Base-by-base conservation (phyloP, 176 grass and related monocot genomes). In the Aegilops umbellulata region DNA sequence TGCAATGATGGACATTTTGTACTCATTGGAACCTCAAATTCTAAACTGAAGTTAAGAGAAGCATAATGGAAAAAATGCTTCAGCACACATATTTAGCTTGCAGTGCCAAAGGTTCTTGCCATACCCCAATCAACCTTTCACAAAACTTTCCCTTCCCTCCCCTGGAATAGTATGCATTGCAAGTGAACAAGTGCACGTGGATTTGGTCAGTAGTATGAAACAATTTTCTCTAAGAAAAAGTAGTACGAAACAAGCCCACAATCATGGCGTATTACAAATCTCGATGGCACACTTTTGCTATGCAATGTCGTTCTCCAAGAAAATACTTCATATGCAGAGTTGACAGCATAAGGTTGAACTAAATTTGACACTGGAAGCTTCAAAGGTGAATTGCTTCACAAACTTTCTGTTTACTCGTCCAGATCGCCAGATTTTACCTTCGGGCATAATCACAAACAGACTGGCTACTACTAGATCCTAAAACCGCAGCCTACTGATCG, bases 391-490 rank as follows among this genome's bases (percentile, higher is more conserved):
- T 26, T 31, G 16, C 30, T 58, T 78, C 44, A 3, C 0, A 62
- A 63, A 20, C 26, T 14, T 19, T 80, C 42, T n/a, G 13, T 53
- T 5, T 10, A 16, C 61, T 62, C 11, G 76, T 30, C 32, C 14
- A 19, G 41, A 57, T 34, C 24, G 23, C 46, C 15, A 44, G 31
- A 60, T 16, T 39, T 41, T 32, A 73, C 6, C 15, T 26, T 16
- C 39, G 24, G 8, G 30, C 20, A 83, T 65, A 46, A 12, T 10
- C 63, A 38, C 51, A 29, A 42, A 41, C 10, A 78, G 85, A 85
- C 82, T 81, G 63, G 14, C 27, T 47, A 47, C 44, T 3, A 63
- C 27, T 17, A 66, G 17, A 87, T 84, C 60, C 26, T 74, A 68
- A 79, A 79, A 77, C 24, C 47, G 36, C 49, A 77, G 24, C 10